These are phyloP conservation scores for Xylaria nigripes DNA, from an alignment of 495 filamentous ascomycete species.

Conservation along the genomic window DNA sequence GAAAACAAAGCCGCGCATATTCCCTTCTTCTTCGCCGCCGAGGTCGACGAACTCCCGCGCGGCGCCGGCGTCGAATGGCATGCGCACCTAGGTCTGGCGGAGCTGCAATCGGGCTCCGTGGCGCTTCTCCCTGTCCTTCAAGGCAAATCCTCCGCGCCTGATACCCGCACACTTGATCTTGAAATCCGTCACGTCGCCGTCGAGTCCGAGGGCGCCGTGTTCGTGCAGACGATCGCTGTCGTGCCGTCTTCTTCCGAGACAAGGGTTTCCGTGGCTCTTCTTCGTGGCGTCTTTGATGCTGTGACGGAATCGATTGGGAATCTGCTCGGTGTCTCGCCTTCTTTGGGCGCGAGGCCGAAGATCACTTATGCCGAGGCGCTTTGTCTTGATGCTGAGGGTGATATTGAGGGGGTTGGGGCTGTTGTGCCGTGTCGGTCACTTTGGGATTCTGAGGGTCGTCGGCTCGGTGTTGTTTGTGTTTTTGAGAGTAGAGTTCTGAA, in stretches of 20 bases:
- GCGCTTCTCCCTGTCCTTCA: conserved; percentile 2
- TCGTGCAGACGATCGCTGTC: conserved; percentile 16
- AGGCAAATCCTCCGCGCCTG: not conserved
- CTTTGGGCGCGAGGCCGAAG: conserved; percentile 10
- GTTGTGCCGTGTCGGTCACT: conserved; percentile 22
- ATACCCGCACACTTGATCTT: not conserved
- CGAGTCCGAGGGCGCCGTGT: conserved; percentile 13
- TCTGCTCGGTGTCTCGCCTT: not conserved
- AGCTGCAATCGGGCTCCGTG: conserved; percentile 14
- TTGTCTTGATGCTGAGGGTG: not conserved
- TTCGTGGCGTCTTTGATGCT: not conserved
- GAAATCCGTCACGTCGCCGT: conserved; percentile 17
- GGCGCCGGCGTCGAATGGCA: conserved; percentile 69
- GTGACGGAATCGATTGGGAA: not conserved
- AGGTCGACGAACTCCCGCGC: conserved; percentile 65
- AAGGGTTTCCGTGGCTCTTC: not conserved
- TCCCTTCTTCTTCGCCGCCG: conserved; percentile 62
- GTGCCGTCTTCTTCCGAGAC: not conserved
- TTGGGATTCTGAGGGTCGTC: conserved; percentile 21
- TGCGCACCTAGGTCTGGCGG: conserved; percentile 29
- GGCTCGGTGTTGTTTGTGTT: conserved; percentile 17
- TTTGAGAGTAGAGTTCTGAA: conserved; percentile 16
- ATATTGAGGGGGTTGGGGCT: conserved; percentile 8
- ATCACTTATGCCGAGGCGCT: conserved; percentile 15
- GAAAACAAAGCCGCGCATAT: conserved; percentile 10